Base-by-base conservation (phyloP, 2,329 filamentous ascomycete genomes). In the Seiridium cupressi region DNA sequence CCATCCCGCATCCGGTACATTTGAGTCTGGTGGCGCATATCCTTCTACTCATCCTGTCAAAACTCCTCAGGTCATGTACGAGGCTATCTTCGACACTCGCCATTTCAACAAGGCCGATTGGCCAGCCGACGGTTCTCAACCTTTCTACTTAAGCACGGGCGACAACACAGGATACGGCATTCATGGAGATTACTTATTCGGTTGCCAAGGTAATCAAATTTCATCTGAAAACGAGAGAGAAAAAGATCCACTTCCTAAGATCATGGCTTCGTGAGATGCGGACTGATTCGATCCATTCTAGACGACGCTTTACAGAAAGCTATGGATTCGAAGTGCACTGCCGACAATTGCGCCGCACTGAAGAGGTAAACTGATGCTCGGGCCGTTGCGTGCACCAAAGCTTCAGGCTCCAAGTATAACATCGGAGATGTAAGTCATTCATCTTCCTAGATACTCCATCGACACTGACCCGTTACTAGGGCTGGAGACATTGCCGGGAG, bases 41-140 rank as follows among this genome's bases (percentile, higher is more conserved):
- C 83, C 83, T 0, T 55, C 38, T 2, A 74, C 73, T 2, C 81
- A 84, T 66, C 84, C 83, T 1, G 77, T 80, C 1, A 83, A 82
- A 63, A 73, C 86, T 3, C 77, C 85, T 11, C 85, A 84, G 18
- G 77, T 89, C 60, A 87, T 89, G 76, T 84, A 78, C 65, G 85
- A 88, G 70, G 80, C 85, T 58, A 80, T 85, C 68, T 89, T 81
- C 77, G 71, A 77, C 57, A 71, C 70, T 7, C 62, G 62, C 38
- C 61, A 62, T 4, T 71, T 71, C 57, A 71, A 71, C 58, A 57
- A 61, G 56, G 57, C 60, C 10, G n/a, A 71, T 3, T 71, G 69
- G 69, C 69, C 69, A 6, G 63, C 67, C 42, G 70, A 71, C 51
- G 70, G 70, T 40, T 71, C 70, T 36, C 70, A 72, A 56, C 70